phyloP scores from a whole-genome alignment of 1,284 basidiomycete genomes.

The Ceratobasidium sp. region DNA sequence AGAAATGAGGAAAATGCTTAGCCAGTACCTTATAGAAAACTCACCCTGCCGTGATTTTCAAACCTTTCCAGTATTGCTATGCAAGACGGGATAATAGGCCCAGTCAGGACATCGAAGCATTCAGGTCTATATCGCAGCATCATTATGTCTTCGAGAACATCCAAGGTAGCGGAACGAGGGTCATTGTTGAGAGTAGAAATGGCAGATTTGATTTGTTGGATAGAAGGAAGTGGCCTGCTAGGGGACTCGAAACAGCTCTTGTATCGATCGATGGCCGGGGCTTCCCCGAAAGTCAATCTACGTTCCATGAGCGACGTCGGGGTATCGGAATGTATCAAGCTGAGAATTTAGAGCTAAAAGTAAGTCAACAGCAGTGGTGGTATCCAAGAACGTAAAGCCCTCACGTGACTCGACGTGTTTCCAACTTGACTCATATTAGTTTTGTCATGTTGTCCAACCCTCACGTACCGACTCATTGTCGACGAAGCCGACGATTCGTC shows the following conservation, averaged over 20 bases:
- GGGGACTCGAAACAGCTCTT: not conserved
- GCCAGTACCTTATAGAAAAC: not conserved
- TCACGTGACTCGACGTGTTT: slow-evolving; percentile 12
- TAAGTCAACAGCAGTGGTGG: no score
- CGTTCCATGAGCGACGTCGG: not conserved
- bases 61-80: not conserved
- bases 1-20: not conserved
- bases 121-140: not conserved
- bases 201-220: not conserved
- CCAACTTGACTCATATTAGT: not conserved
- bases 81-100: not conserved
- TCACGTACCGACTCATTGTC: no score
- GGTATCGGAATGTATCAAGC: no score
- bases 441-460: no score
- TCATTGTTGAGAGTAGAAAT: not conserved
- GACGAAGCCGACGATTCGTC: no score
- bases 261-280: not conserved
- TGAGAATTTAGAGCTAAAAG: no score
- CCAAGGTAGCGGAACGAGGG: not conserved
- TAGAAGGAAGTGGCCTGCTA: not conserved
- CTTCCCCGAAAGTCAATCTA: not conserved
- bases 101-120: not conserved
- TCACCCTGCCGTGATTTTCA: not conserved
- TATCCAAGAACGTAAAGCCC: not conserved
- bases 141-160: not conserved